A percentile compares a stretch with the other conserved stretches of the same genome.
Conservation (phyloP, 306 rosid species). For the Begonia loranthoides region DNA sequence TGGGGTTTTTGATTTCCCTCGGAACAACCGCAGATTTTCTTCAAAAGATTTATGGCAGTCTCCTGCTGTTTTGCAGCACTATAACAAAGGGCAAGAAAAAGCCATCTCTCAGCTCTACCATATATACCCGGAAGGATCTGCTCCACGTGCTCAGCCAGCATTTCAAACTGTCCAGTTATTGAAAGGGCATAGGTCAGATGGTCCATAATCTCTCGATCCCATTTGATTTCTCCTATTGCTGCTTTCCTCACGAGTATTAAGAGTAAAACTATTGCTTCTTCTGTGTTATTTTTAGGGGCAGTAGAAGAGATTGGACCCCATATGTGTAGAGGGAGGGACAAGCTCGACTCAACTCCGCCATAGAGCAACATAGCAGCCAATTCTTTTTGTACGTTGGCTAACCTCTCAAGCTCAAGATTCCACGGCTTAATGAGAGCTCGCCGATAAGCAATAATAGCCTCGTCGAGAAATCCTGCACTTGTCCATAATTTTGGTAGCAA, state of each 20-base stretch:
- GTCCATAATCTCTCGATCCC: conserved; percentile 67
- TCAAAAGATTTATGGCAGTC: conserved; percentile 61
- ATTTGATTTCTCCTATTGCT: conserved; percentile 39
- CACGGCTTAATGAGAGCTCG: conserved; percentile 63
- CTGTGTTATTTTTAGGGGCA: conserved; percentile 39
- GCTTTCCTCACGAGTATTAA: conserved; percentile 50
- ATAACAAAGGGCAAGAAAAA: conserved; percentile 84
- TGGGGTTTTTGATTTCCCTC: conserved; percentile 46
- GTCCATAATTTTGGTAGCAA: conserved; percentile 71
- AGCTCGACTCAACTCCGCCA: conserved; percentile 60
- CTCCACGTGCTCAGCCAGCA: conserved; percentile 59
- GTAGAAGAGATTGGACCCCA: conserved; percentile 23
- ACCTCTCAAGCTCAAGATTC: conserved; percentile 52
- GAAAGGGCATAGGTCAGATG: conserved; percentile 85
- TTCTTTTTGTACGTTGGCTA: conserved; percentile 58
- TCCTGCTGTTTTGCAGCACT: conserved; percentile 60
- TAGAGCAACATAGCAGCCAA: conserved; percentile 69
- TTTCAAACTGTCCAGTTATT: conserved; percentile 44
- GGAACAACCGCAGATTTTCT: conserved; percentile 60
- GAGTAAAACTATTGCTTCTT: conserved; percentile 72
- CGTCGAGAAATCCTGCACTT: conserved; percentile 56
- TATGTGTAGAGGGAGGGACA: conserved; percentile 41
- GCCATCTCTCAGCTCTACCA: conserved; percentile 65
- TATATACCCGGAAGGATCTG: conserved; percentile 66
- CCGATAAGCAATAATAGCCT: conserved; percentile 64